Evolutionary conservation across 2,329 filamentous ascomycete species (phyloP), one percentile per base, ranked within the genome.

Genomic region (Cladophialophora bantiana): DNA sequence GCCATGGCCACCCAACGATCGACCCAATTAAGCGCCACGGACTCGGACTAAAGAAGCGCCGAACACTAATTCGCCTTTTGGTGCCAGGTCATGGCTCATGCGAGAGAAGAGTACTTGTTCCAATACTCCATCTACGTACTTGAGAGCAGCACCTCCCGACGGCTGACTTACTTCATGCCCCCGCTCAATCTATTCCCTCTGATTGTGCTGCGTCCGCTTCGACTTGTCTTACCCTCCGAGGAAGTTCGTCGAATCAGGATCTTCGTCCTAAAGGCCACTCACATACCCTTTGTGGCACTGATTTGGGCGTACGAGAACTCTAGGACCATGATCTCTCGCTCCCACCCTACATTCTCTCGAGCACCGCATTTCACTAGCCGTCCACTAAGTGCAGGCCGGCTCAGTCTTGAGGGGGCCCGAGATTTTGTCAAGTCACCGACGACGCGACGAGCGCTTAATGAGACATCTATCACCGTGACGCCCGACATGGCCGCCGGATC

Each of bases 21-120:
- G 26, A 12, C 18, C 45, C 45, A 12, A 31, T 50, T 50, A 50
- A 50, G 45, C 45, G 45, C 45, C 45, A 36, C 40, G 32, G 54
- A 57, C 48, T 60, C 45, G 38, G 36, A 36, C 56, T 56, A 56
- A 48, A 59, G 45, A 50, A 40, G 36, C n/a, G 7, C n/a, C 18
- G 9, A 31, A 26, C 45, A 56, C 67, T 71, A 40, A 71, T 69
- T 69, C 62, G 62, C 38, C 45, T 9, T 32, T n/a, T 20, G n/a
- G 7, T 35, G 20, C 35, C 71, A 88, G 86, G 84, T 88, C 62
- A 83, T 88, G 77, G 82, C 85, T 64, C 85, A 88, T 79, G 85
- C 86, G 45, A 81, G 85, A 72, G 85, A 88, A 73, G 86, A 88
- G 74, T 88, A 88, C 74, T 80, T 87, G 32, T 88, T 85, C 73